Evolutionary conservation across 768 basidiomycete genomes (phyloP), one percentile per base, ranked within the genome.

Genomic region (Calvatia gigantea): DNA sequence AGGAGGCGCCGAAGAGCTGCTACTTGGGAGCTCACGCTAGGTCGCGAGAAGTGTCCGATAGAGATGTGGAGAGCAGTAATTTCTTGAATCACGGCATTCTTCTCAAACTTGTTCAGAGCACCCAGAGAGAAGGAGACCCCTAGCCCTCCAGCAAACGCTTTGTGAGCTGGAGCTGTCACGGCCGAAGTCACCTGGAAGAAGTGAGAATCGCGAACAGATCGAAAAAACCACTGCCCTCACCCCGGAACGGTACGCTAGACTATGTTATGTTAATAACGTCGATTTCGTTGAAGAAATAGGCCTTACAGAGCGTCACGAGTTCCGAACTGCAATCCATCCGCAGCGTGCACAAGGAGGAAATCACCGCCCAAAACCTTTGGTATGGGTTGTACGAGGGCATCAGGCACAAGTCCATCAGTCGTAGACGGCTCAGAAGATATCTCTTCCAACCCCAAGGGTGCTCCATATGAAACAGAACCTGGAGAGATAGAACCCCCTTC

Each of bases 1-100:
- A 96, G 73, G 35, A 93, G 71, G 6, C 78, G 73, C 1, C 93
- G 79, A 42, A 97, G 71, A 3, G 83, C 75, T 12, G 86, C 86
- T 58, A 96, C 85, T 61, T 93, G 84, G n/a, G 86, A 88, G 69
- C 92, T 92, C 28, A 92, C 76, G 57, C 89, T 88, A 0, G 77
- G 61, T 68, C 73, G 63, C 33, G 75, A 57, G 19, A 71, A 71
- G 63, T 83, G 82, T 4, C 74, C 67, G 41, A 96, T 67, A 5
- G 76, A 67, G 58, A 95, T 70, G 64, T 92, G 90, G 4, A 94
- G 65, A 2, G 82, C 88, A 3, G 82, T 78, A 6, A 78, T 69
- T 14, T 85, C 81, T 63, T 89, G 79, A 33, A 87, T 63, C 54
- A 92, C 69, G 9, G 90, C 86, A 3, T 82, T 82, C 7, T 72